A percentile compares a stretch with the other conserved stretches of the same genome.
phyloP scores from a whole-genome alignment of 768 basidiomycete species.

The Boletus fagicola region DNA sequence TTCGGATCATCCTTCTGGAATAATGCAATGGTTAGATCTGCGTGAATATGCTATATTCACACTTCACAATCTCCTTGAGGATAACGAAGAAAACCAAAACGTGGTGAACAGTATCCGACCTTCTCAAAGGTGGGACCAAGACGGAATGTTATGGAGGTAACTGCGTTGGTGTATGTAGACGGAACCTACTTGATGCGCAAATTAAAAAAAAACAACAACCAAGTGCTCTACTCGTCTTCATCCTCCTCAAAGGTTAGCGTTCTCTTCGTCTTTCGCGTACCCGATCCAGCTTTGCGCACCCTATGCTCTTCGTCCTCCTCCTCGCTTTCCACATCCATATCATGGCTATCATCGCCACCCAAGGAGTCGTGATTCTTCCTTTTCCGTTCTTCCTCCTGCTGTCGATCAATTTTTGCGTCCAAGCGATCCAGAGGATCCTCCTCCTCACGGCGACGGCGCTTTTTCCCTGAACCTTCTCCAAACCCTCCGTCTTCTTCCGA shows the following conservation, averaged over 20 bases:
- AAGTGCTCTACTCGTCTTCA: constrained; percentile 41
- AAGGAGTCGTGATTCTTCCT: constrained; percentile 34
- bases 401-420: constrained; percentile 62
- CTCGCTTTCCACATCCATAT: constrained; percentile 76
- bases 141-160: constrained; percentile 45
- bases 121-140: constrained; percentile 53
- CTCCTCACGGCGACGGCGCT: constrained; percentile 41
- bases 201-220: neutral
- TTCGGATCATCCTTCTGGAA: neutral
- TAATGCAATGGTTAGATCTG: constrained; percentile 47
- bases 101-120: constrained; percentile 74
- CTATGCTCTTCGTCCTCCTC: constrained; percentile 68
- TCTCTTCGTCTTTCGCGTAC: constrained; percentile 50
- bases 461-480: constrained; percentile 36
- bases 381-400: constrained; percentile 53
- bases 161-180: constrained; percentile 28
- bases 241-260: constrained; percentile 58
- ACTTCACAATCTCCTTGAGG: constrained; percentile 71
- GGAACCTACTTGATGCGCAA: neutral
- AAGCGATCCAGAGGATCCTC: constrained; percentile 66
- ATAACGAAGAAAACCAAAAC: constrained; percentile 77
- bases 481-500: constrained; percentile 59
- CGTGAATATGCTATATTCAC: constrained; percentile 91
- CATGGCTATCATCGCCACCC: constrained; percentile 41
- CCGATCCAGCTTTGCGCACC: constrained; percentile 54